Base-by-base conservation (phyloP, 2,329 filamentous ascomycete genomes). In the Penicillium sp. region DNA sequence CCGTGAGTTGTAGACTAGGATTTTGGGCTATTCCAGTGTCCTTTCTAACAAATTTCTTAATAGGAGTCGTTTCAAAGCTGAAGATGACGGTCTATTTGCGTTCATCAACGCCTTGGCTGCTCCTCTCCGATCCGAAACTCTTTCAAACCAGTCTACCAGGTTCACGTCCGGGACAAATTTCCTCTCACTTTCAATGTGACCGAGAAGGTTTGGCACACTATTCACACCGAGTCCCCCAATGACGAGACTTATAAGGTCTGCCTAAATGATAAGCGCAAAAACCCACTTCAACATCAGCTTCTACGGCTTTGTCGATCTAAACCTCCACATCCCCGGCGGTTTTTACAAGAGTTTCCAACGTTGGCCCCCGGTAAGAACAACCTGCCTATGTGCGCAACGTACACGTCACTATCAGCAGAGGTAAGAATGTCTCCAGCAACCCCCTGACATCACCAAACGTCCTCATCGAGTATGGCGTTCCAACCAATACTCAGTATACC, bases 361-460 rank as follows among this genome's bases (percentile, higher is more conserved):
- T 53, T 16, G 51, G 19, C 6, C 51, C 51, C 4, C 40, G 51
- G 51, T 19, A 53, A 53, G 51, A 53, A 16, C 51, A 40, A n/a
- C 35, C 51, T 16, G 33, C 51, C 35, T 38, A 28, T 13, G 35
- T 53, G 51, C 22, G 51, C 7, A 53, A 53, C 8, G 51, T 53
- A 11, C 40, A 53, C 13, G 19, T 25, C 33, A 38, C 33, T 1
- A 25, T 40, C 25, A 26, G 14, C 13, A 40, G 13, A 8, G 51
- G 33, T 1, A 13, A 38, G 6, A 35, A 52, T 13, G 51, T 40
- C 1, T 40, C 40, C 35, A 53, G 51, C 6, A 53, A 40, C 37
- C 35, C 35, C 2, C 40, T 53, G 35, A 53, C 51, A n/a, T 53
- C 35, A 22, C 1, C 4, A 8, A 35, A 53, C 13, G 51, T 38